Evolutionary conservation across 192 early-diverging fungal species (phyloP), one percentile per base, ranked within the genome.

Genomic region (Entomortierella beljakovae): DNA sequence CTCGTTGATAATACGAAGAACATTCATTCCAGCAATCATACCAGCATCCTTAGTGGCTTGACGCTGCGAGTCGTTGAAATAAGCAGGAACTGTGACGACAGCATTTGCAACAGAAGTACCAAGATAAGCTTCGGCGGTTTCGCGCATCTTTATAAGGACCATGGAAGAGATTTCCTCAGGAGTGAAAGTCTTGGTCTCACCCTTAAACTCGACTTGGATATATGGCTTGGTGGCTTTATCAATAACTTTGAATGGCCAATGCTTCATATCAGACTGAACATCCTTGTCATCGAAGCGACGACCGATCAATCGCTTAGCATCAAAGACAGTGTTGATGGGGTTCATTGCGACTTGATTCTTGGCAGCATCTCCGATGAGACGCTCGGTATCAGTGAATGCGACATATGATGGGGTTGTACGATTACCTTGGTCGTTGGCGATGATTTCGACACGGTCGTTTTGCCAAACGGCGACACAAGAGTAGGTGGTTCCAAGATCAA

Each of bases 341-440:
- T 97, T 97, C 95, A 96, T 97, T 42, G 96, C 94, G 58, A 95
- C 94, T 85, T 97, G 95, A 88, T 98, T 99, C 92, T 98, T 98
- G 83, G 98, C 97, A 57, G 97, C 95, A 88, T 99, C 98, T 83
- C 97, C 98, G 80, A 99, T 98, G 68, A 98, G 91, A 87, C 98
- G 98, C 90, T 99, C 97, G 55, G 89, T 75, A 88, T 97, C 97
- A 64, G 95, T 96, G 89, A 99, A 99, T 59, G 85, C 96, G 67
- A 99, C 98, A 82, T 98, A 99, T 61, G 96, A 97, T 38, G 98
- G 97, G 33, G 96, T 99, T 43, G 96, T 99, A 72, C 97, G 95
- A 92, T 98, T 98, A 84, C 97, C 98, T 84, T 99, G 98, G 84
- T 99, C 98, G 87, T 99, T 99, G 87, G 95, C 95, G 81, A 98